phyloP scores from a whole-genome alignment of 345 rosid genomes.

The Citrus cavaleriei region DNA sequence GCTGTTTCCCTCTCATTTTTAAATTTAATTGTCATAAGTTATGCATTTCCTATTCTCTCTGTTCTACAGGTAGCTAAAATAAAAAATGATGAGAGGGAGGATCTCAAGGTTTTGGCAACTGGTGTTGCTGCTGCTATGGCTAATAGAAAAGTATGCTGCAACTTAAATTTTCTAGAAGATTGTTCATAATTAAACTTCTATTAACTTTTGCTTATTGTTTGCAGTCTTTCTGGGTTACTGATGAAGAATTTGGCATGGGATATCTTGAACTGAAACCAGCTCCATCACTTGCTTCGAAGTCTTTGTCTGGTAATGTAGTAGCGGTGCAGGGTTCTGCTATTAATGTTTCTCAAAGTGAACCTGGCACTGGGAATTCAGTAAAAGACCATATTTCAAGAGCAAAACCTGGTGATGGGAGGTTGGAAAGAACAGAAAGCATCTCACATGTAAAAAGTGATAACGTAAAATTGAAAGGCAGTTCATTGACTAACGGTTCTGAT shows the following conservation, averaged over 20 bases:
- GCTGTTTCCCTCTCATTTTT: slow-evolving; percentile 3
- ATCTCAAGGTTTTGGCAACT: slow-evolving; percentile 97
- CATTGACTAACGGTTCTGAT: slow-evolving; percentile 48
- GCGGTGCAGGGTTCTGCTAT: slow-evolving; percentile 45
- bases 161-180: slow-evolving; percentile 3
- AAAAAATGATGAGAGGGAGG: slow-evolving; percentile 94
- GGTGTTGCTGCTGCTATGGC: slow-evolving; percentile 99
- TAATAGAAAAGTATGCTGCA: slow-evolving; percentile 76
- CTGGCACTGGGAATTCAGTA: slow-evolving; percentile 45
- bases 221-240: slow-evolving; percentile 97
- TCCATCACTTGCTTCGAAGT: slow-evolving; percentile 56
- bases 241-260: slow-evolving; percentile 99
- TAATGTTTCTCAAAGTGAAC: slow-evolving; percentile 53
- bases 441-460: slow-evolving; percentile 56
- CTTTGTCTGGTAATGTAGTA: slow-evolving; percentile 33
- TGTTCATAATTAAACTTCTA: neutral
- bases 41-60: slow-evolving; percentile 8
- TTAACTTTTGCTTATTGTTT: slow-evolving; percentile 15
- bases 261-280: slow-evolving; percentile 84
- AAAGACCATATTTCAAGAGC: slow-evolving; percentile 63
- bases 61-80: slow-evolving; percentile 77
- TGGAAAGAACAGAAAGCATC: slow-evolving; percentile 51
- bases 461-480: slow-evolving; percentile 53
- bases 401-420: slow-evolving; percentile 64
- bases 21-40: slow-evolving; percentile 10